Conservation (phyloP, 768 basidiomycete genomes). For the Lentinula lateritia region DNA sequence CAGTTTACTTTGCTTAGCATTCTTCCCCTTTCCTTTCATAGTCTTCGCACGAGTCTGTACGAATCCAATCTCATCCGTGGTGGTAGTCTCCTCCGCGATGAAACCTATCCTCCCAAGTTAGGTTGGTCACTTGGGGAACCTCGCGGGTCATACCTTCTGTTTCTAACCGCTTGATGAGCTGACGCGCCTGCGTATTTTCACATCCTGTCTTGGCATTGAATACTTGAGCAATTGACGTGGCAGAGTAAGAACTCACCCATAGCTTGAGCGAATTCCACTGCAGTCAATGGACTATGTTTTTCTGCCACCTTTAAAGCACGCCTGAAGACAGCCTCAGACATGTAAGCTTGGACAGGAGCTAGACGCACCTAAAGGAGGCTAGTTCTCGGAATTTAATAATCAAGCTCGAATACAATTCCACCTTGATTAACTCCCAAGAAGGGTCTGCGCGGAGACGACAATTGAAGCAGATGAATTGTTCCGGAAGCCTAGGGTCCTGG, state of each 20-base stretch:
- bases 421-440: conserved; percentile 66
- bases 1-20: conserved; percentile 32
- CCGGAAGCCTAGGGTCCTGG: conserved; percentile 53
- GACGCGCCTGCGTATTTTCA: conserved; percentile 47
- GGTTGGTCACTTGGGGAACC: not conserved
- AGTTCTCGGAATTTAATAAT: conserved; percentile 63
- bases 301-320: conserved; percentile 71
- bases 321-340: conserved; percentile 24
- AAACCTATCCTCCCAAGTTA: conserved; percentile 39
- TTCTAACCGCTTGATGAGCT: conserved; percentile 65
- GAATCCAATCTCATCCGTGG: conserved; percentile 46
- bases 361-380: conserved; percentile 58
- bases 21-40: conserved; percentile 25
- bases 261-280: conserved; percentile 49
- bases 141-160: conserved; percentile 46
- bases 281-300: conserved; percentile 33
- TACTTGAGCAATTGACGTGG: not conserved
- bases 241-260: conserved; percentile 38
- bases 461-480: conserved; percentile 65
- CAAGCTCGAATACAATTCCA: conserved; percentile 51
- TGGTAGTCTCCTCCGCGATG: conserved; percentile 44
- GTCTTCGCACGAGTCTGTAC: conserved; percentile 30
- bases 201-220: conserved; percentile 32
- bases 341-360: not conserved
- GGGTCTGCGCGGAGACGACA: conserved; percentile 64